Evolutionary conservation across 2,329 filamentous ascomycete genomes (phyloP), one percentile per base, ranked within the genome.

Genomic region (Paecilomyces fulvus): DNA sequence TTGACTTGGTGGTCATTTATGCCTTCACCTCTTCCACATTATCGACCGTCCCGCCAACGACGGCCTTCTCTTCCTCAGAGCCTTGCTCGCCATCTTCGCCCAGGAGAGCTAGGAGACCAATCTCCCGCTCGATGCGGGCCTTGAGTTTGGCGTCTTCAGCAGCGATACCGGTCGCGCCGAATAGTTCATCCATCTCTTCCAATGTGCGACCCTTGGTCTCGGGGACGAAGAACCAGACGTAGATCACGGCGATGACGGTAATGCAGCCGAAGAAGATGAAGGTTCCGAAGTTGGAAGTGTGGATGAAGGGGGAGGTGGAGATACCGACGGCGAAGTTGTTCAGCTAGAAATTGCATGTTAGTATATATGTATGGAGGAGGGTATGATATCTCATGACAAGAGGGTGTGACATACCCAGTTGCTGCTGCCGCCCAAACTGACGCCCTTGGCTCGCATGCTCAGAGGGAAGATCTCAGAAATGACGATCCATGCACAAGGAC

Each of bases 401-500:
- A 52, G 30, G 9, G 50, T 54, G 30, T 60, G 5, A 59, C 60
- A 48, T 55, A 72, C 62, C 72, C 72, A 74, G 58, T 73, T 72
- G 17, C 62, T 64, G 25, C 65, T 65, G 6, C 67, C 71, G 17
- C 66, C 65, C 3, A 72, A 59, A 60, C 61, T 64, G 12, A 68
- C 65, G 6, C 72, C 71, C 59, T 89, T 88, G 0, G 88, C 82
- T 1, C 86, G 80, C 30, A 84, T 84, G 58, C 81, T 84, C 3
- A 90, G 72, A 0, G 87, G 87, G 83, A 85, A 91, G 51, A 90
- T 83, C 70, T 90, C 87, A 1, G 85, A 83, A 1, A 88, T 80
- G 51, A 91, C 79, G 59, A 89, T 88, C 87, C 88, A 91, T 0
- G 84, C 81, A 60, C 84, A 86, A 2, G 87, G 87, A 0, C 67